A percentile compares a stretch with the other conserved stretches of the same genome.
Conservation (phyloP, 352 stramenopile species). For the Globisporangium emineosum region DNA sequence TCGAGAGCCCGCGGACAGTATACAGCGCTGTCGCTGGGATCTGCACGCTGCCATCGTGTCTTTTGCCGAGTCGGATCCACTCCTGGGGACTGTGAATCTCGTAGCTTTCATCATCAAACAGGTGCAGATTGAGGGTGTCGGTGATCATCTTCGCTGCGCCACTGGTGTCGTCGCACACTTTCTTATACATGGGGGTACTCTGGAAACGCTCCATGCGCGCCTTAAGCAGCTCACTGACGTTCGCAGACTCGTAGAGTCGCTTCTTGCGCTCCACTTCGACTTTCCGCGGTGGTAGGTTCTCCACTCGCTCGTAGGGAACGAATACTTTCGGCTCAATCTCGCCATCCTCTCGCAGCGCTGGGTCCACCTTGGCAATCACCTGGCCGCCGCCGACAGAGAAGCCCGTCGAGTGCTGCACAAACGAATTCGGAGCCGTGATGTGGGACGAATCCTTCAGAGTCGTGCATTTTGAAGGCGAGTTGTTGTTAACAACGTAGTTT, state of each 20-base stretch:
- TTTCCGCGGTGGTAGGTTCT: conserved; percentile 52
- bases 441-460: conserved; percentile 37
- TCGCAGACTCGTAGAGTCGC: conserved; percentile 44
- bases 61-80: conserved; percentile 60
- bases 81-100: conserved; percentile 60
- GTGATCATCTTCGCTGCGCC: conserved; percentile 52
- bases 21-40: conserved; percentile 77
- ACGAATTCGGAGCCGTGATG: conserved; percentile 35
- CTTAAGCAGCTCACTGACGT: conserved; percentile 45
- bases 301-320: conserved; percentile 56
- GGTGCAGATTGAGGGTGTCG: conserved; percentile 52
- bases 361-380: conserved; percentile 37
- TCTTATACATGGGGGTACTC: conserved; percentile 29
- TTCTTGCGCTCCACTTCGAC: conserved; percentile 75
- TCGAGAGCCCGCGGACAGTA: conserved; percentile 53
- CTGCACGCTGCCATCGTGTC: conserved; percentile 42
- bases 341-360: conserved; percentile 41
- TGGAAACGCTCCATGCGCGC: conserved; percentile 42
- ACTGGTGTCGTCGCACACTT: conserved; percentile 42
- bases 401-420: conserved; percentile 30
- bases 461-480: conserved; percentile 28
- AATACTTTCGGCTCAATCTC: conserved; percentile 75
- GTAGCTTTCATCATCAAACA: conserved; percentile 83
- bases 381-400: conserved; percentile 52
- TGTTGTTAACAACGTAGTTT: conserved; percentile 23